phyloP scores from a whole-genome alignment of 176 grass and related monocot genomes.

The Puya raimondii region DNA sequence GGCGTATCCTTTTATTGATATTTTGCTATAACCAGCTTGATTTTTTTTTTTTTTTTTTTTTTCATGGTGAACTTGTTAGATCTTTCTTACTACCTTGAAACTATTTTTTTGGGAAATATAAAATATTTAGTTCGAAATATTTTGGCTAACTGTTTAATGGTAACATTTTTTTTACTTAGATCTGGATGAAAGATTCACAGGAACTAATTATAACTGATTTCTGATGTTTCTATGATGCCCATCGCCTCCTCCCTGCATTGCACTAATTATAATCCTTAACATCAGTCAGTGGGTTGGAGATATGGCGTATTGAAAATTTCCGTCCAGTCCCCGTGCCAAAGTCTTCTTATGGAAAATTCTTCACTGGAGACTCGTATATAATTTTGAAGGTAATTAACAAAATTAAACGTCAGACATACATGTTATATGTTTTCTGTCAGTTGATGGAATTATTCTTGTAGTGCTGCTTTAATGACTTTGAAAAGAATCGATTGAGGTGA shows the following conservation, averaged over 20 bases:
- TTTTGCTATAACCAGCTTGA: conserved; percentile 15
- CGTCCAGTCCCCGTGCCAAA: conserved; percentile 60
- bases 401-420: conserved; percentile 5
- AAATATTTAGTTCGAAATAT: background rate
- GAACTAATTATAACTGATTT: background rate
- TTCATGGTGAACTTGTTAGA: conserved; percentile 2
- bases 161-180: background rate
- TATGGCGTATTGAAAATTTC: conserved; percentile 94
- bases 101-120: background rate
- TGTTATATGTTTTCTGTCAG: background rate
- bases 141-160: background rate
- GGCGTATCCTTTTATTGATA: conserved; percentile 57
- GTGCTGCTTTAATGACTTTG: background rate
- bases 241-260: background rate
- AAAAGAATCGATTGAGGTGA: too few species aligned
- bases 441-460: background rate
- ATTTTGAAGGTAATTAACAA: conserved; percentile 67
- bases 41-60: background rate
- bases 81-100: background rate
- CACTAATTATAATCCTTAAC: conserved; percentile 40
- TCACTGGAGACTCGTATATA: conserved; percentile 80
- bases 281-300: conserved; percentile 73
- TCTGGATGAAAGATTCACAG: background rate
- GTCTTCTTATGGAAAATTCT: conserved; percentile 82
- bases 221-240: conserved; percentile 3